Evolutionary conservation across 768 basidiomycete genomes (phyloP), one percentile per base, ranked within the genome.

Genomic region (Suillus discolor): DNA sequence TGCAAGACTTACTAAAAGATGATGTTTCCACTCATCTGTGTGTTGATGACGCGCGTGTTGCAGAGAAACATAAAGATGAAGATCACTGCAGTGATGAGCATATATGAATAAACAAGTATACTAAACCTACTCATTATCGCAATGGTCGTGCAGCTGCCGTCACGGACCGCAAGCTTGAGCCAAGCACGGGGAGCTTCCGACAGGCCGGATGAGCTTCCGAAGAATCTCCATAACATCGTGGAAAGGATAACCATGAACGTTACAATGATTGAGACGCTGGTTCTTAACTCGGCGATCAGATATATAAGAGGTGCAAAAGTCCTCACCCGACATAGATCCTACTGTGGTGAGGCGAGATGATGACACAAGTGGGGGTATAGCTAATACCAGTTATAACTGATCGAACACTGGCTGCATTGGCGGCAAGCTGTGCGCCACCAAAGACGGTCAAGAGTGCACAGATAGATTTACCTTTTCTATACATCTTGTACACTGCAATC

Each of bases 1-100:
- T 9, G 39, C 57, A 59, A 44, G 12, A 67, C 73, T 25, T 41
- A 71, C 73, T 70, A 68, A 55, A 70, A 74, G 1, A 64, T 62
- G 1, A 74, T 55, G 34, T 75, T 75, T n/a, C 69, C 67, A 9
- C 63, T 62, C 65, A 68, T 65, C 18, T 41, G 42, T n/a, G 60
- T 61, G 41, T 63, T 42, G 51, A 71, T 68, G 6, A 72, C 64
- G 5, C 41, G 34, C 16, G 67, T 41, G 11, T 62, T 57, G 54
- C 63, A 66, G 23, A 74, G 69, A 3, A 68, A 69, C 63, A 71
- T n/a, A 38, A 73, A 70, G 1, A 73, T 20, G 65, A 70, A 61
- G 9, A 71, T 34, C 18, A 47, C 72, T 73, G 28, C 38, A 25
- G 9, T 41, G 5, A 41, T 59, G 39, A 59, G 34, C 6, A 25